These are phyloP conservation scores for Pistacia atlantica DNA, from an alignment of 345 rosid species.

Conservation along the genomic window DNA sequence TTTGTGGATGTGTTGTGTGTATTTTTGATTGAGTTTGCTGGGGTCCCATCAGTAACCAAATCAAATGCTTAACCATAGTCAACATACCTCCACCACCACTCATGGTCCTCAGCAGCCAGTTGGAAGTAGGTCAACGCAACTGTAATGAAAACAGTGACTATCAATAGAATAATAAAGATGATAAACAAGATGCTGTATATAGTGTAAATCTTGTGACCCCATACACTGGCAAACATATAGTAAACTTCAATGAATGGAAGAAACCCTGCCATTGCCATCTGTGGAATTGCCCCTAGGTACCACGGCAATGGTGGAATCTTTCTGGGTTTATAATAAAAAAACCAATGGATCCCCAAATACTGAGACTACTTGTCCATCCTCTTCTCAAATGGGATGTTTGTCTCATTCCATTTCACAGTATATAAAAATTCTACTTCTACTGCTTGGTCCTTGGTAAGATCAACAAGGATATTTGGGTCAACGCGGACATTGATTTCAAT, in stretches of 20 bases:
- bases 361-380: conserved; percentile 55
- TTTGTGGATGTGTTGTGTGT: too few species aligned
- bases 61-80: background rate
- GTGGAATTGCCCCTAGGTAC: conserved; percentile 51
- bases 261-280: conserved; percentile 73
- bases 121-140: conserved; percentile 61
- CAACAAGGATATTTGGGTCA: conserved; percentile 40
- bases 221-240: conserved; percentile 60
- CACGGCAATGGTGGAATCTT: conserved; percentile 60
- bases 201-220: conserved; percentile 68
- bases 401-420: conserved; percentile 62
- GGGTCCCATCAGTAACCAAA: background rate
- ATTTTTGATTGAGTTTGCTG: too few species aligned
- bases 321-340: conserved; percentile 52
- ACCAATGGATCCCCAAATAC: conserved; percentile 63
- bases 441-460: conserved; percentile 50
- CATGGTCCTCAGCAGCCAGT: conserved; percentile 64
- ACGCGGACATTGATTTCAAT: conserved; percentile 44
- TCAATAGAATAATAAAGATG: conserved; percentile 58
- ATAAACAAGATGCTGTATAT: conserved; percentile 62
- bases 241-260: conserved; percentile 58
- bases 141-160: conserved; percentile 60
- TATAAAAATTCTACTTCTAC: conserved; percentile 47
- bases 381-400: conserved; percentile 47
- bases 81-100: conserved; percentile 66